Percentiles rank a stretch among this genome's conserved stretches.
Evolutionary conservation across 1,139 yeast species (phyloP).

Genomic region (Pichia cactophila): DNA sequence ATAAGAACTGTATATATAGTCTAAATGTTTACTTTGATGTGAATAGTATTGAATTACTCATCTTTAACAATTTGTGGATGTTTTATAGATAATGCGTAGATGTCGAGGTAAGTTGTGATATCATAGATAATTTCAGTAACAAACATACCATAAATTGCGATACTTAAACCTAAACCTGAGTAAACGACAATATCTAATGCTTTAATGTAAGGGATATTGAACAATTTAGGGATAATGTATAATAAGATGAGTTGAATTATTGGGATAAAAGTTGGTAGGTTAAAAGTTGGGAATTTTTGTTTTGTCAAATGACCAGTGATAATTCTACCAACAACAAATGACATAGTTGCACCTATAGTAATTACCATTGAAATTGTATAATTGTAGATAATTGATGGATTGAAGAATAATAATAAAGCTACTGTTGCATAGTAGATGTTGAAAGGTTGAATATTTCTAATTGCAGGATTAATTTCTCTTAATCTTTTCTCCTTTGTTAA

Average conservation of each 20-base stretch:
- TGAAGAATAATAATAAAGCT: conserved; percentile 36
- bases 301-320: conserved; percentile 81
- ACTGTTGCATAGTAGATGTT: conserved; percentile 53
- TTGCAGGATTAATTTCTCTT: conserved; percentile 32
- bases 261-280: conserved; percentile 68
- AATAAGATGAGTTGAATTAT: conserved; percentile 43
- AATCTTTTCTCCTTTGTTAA: conserved; percentile 34
- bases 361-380: conserved; percentile 60
- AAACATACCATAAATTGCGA: conserved; percentile 75
- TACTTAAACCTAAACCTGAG: conserved; percentile 66
- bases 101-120: conserved; percentile 75
- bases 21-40: not conserved
- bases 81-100: conserved; percentile 77
- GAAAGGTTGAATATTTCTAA: conserved; percentile 65
- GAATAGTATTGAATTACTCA: not conserved
- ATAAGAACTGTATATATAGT: conserved; percentile 6
- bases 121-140: conserved; percentile 77
- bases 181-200: conserved; percentile 49
- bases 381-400: conserved; percentile 27
- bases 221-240: conserved; percentile 32
- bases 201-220: conserved; percentile 34
- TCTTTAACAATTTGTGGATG: conserved; percentile 38
- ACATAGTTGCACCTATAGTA: conserved; percentile 67
- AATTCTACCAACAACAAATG: conserved; percentile 83
- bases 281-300: conserved; percentile 66